Percentiles rank a stretch among this genome's conserved stretches.
phyloP scores from a whole-genome alignment of 176 grass and related monocot species.

The Eragrostis nindensis region DNA sequence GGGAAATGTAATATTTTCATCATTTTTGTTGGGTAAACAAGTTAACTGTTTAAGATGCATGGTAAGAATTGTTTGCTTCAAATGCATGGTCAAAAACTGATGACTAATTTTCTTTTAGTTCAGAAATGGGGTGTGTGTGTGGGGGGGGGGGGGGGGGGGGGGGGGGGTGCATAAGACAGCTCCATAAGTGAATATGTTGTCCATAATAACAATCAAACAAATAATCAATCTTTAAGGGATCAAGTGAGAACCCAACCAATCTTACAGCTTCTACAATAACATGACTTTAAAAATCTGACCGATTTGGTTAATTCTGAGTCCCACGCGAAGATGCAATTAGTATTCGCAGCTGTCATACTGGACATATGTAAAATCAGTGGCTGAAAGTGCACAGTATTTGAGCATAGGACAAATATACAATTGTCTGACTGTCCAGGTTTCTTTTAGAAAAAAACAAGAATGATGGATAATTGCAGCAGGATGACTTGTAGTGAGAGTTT shows the following conservation, averaged over 20 bases:
- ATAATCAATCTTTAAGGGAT: too few species aligned
- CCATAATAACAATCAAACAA: not conserved
- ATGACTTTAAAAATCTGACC: not conserved
- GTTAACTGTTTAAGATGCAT: not conserved
- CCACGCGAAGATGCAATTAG: not conserved
- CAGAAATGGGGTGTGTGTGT: not conserved
- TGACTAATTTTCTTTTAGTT: not conserved
- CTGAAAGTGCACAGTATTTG: not conserved
- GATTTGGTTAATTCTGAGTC: not conserved
- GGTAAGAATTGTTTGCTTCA: not conserved
- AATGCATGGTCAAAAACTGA: not conserved
- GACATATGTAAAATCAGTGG: not conserved
- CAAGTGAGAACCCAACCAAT: not conserved
- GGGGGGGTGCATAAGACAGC: too few species aligned
- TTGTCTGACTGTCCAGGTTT: not conserved
- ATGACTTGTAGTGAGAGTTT: not conserved
- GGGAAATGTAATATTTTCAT: conserved; percentile 2
- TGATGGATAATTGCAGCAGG: not conserved
- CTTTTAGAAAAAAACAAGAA: not conserved
- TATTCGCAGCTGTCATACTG: not conserved
- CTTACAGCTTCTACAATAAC: not conserved
- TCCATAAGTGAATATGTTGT: not conserved
- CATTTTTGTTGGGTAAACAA: conserved; percentile 9
- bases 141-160: too few species aligned
- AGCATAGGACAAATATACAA: not conserved